Evolutionary conservation across 179 eudicot genomes (phyloP).

Genomic region (Actinidia polygama): DNA sequence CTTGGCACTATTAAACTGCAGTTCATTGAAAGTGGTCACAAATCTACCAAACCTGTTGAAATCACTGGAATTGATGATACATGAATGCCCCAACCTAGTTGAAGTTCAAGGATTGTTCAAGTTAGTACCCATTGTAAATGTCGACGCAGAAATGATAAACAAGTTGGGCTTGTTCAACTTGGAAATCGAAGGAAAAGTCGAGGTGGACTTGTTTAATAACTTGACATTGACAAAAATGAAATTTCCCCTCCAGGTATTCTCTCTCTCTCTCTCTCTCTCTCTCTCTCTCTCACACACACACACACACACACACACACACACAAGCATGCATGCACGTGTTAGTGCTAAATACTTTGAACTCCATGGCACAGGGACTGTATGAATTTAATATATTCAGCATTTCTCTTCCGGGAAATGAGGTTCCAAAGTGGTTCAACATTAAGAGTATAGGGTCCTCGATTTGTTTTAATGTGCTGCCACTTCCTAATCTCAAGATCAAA

Average conservation of each 20-base stretch:
- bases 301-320: background rate
- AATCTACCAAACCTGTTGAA: slow-evolving; percentile 23
- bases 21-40: slow-evolving; percentile 6
- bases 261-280: slow-evolving; percentile 16
- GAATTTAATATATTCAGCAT: slow-evolving; percentile 23
- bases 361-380: slow-evolving; percentile 18
- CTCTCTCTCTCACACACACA: background rate
- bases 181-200: background rate
- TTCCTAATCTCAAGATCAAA: background rate
- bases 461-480: background rate
- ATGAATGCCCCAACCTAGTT: slow-evolving; percentile 9
- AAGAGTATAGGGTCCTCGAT: background rate
- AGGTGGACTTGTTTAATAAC: slow-evolving; percentile 13
- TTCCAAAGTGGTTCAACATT: slow-evolving; percentile 14
- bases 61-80: background rate
- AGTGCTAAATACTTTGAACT: background rate
- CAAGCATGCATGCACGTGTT: background rate
- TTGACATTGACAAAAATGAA: slow-evolving; percentile 8
- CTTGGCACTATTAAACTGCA: too few relatives aligned
- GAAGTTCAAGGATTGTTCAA: slow-evolving; percentile 18
- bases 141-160: slow-evolving; percentile 10
- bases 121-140: slow-evolving; percentile 7
- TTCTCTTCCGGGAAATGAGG: slow-evolving; percentile 8
- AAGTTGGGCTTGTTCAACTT: slow-evolving; percentile 12
- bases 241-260: slow-evolving; percentile 18